Percentiles rank a stretch among this genome's conserved stretches.
Conservation (phyloP, 345 rosid genomes). For the Litchi chinensis region DNA sequence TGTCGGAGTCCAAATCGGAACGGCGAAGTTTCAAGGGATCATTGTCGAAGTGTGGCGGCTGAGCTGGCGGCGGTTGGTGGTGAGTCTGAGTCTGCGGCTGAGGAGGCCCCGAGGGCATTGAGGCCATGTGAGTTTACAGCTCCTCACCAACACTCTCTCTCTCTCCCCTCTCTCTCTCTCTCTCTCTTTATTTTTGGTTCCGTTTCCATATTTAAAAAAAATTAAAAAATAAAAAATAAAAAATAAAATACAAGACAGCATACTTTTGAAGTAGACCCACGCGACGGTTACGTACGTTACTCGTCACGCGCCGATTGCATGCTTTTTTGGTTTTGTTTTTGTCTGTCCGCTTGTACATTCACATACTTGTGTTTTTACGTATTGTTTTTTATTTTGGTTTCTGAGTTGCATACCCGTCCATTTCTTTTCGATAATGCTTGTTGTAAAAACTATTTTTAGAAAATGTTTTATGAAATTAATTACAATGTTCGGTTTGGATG, state of each 20-base stretch:
- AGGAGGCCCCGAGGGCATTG: constrained; percentile 44
- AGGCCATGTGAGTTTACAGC: constrained; percentile 64
- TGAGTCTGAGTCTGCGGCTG: constrained; percentile 42
- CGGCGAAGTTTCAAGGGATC: constrained; percentile 43
- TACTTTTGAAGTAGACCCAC: constrained; percentile 4
- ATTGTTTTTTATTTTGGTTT: too few species aligned
- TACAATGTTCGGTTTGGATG: too few species aligned
- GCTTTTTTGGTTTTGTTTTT: not conserved
- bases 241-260: not conserved
- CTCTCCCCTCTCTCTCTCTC: constrained; percentile 18
- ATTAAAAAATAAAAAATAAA: not conserved
- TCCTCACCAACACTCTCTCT: constrained; percentile 25
- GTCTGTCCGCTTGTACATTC: not conserved
- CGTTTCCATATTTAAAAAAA: not conserved
- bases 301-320: not conserved
- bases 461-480: too few species aligned
- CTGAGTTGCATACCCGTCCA: not conserved
- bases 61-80: constrained; percentile 20
- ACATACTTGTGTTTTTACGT: too few species aligned
- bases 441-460: too few species aligned
- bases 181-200: constrained; percentile 10
- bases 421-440: too few species aligned
- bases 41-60: constrained; percentile 35
- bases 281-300: not conserved
- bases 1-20: constrained; percentile 47